phyloP scores from a whole-genome alignment of 2,329 filamentous ascomycete species.

The Sordariomycetes sp. region DNA sequence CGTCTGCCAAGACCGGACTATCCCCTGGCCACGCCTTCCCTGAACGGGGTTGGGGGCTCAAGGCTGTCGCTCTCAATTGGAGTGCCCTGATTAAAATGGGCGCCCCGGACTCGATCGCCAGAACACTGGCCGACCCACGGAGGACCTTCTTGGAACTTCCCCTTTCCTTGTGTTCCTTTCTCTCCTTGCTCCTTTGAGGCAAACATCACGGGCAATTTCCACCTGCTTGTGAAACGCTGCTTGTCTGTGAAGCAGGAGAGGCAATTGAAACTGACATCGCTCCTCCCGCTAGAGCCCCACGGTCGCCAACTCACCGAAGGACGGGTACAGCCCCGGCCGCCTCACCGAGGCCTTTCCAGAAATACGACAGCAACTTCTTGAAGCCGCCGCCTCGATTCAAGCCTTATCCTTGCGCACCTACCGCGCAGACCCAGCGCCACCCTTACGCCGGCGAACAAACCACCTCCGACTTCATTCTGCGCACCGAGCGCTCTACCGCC shows the following conservation, averaged over 20 bases:
- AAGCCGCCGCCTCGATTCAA: constrained; percentile 3
- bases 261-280: background rate
- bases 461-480: constrained; percentile 3
- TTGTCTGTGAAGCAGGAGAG: background rate
- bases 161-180: background rate
- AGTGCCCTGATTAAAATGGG: background rate
- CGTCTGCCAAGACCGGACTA: background rate
- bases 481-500: constrained; percentile 1
- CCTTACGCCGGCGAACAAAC: background rate
- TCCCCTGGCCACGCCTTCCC: background rate
- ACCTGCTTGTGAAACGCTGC: background rate
- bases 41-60: background rate
- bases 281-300: background rate
- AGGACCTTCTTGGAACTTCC: background rate
- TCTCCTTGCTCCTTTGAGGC: background rate
- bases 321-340: background rate
- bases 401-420: background rate
- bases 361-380: constrained; percentile 1
- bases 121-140: background rate
- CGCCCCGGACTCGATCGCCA: background rate
- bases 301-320: background rate
- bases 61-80: background rate
- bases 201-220: background rate
- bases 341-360: background rate
- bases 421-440: background rate